Evolutionary conservation across 345 rosid genomes (phyloP), one percentile per base, ranked within the genome.

Genomic region (Euphorbia peplus): DNA sequence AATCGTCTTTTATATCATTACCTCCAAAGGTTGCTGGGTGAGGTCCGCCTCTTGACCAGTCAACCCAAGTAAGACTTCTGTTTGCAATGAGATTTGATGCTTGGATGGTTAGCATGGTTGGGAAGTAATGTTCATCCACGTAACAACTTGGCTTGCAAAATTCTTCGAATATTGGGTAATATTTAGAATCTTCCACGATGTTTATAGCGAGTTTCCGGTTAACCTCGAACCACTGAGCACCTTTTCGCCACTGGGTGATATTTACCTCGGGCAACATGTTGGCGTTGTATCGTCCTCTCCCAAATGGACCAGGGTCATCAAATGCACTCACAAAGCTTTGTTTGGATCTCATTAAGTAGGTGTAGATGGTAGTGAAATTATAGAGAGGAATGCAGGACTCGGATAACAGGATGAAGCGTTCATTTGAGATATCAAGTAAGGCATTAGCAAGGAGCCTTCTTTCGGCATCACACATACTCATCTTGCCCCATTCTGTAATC

Each of bases 391-490:
- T 87, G 88, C 99, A 95, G 3, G 99, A 88, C 72, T 95, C 99
- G 0, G 99, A 95, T 48, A 95, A 82, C 1, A 95, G 99, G 48
- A 95, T 63, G 64, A 95, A 95, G 88, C 91, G 64, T 58, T 95
- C 98, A 44, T 95, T 92, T 16, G 90, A 87, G 68, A 92, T 74
- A 73, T 95, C 99, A 0, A 92, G 97, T 73, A 95, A 75, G 0
- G 99, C 98, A 10, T 90, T 95, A 28, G 99, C 97, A 0, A 95
- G 79, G 50, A 95, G 98, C 73, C 99, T 84, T 75, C 79, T 85
- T 75, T 95, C 97, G 4, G 97, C 98, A 74, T 95, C 98, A 16
- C 98, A 92, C 88, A 95, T 90, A 63, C 91, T 85, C 99, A 95
- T 95, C 82, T 75, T 87, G 62, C 99, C 99, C 99, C 99, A 95